Base-by-base conservation (phyloP, 2,329 filamentous ascomycete genomes). In the Rhytidhysteron rufulum region DNA sequence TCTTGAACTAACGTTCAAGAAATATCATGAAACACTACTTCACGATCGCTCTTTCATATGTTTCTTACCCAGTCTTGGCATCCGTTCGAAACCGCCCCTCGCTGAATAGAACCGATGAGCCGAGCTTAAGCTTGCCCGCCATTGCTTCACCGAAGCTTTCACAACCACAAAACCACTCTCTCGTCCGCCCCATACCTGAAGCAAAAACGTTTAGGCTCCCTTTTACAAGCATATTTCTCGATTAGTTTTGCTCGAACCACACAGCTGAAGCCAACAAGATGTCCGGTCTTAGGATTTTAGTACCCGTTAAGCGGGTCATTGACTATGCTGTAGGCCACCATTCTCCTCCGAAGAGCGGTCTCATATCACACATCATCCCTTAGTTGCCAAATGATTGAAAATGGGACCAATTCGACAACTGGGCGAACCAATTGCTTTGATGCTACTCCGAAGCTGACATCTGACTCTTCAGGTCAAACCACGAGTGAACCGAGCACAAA, bases 401-500 rank as follows among this genome's bases (percentile, higher is more conserved):
- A 18, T 27, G 13, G 35, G 31, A 30, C 17, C 18, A 8, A 8
- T 21, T 8, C 20, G 7, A 13, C 24, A 17, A 22, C 34, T 20
- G 29, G 8, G 34, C 10, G 30, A 25, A 10, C 9, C 18, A 29
- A 27, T 37, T 4, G 24, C 10, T 17, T 15, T 21, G 8, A 36
- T 22, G 18, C 11, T 15, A 24, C 15, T 21, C 34, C 15, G 5
- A 34, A 31, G 32, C 45, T 49, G 36, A 49, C 33, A 32, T 16
- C 39, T 41, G 36, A 22, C 4, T 27, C 9, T 18, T 21, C 52
- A 84, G 81, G 73, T 84, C 72, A 85, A 84, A 70, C 82, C 82
- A 39, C 79, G 81, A 51, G 80, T 85, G 62, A 85, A 84, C 72
- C 81, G 82, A 54, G 65, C 82, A 50, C 76, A 81, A 70, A 96